Evolutionary conservation across 768 basidiomycete species (phyloP).

Genomic region (Mycena belliarum): DNA sequence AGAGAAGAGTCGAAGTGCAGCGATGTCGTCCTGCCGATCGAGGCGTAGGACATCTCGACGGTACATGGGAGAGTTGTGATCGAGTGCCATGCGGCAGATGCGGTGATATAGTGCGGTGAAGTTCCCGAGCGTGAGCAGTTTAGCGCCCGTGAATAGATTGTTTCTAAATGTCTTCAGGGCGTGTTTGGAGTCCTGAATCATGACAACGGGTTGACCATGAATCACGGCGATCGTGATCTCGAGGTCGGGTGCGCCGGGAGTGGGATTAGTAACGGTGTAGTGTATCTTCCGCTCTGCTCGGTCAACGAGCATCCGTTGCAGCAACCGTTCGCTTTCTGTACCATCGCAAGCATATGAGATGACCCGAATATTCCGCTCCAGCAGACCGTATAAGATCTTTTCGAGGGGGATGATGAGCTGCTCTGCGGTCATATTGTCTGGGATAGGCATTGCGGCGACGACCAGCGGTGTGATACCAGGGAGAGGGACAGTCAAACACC

Average conservation of each 20-base stretch:
- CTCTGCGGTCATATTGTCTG: conserved; percentile 10
- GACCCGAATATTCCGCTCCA: conserved; percentile 25
- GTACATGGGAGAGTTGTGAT: conserved; percentile 25
- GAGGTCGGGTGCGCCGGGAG: background rate
- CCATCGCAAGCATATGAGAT: conserved; percentile 39
- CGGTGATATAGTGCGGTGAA: conserved; percentile 21
- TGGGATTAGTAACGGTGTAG: background rate
- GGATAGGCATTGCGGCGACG: conserved; percentile 30
- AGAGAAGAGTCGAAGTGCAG: conserved; percentile 40
- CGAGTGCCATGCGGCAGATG: conserved; percentile 21
- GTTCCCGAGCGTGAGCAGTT: conserved; percentile 27
- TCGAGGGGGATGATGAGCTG: conserved; percentile 12
- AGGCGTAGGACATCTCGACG: conserved; percentile 37
- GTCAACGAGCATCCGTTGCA: background rate
- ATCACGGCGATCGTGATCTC: background rate
- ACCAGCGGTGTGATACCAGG: conserved; percentile 33
- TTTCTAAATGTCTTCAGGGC: conserved; percentile 31
- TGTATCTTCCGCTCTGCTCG: background rate
- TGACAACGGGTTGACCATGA: background rate
- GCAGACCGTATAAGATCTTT: conserved; percentile 27
- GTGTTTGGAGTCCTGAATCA: conserved; percentile 32
- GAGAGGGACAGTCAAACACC: conserved; percentile 29
- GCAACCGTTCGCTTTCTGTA: conserved; percentile 30
- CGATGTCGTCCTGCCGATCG: conserved; percentile 46
- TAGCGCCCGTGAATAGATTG: conserved; percentile 33